These are phyloP conservation scores for Phalaenopsis equestris DNA, from an alignment of 106 monocot genomes.

Conservation along the genomic window DNA sequence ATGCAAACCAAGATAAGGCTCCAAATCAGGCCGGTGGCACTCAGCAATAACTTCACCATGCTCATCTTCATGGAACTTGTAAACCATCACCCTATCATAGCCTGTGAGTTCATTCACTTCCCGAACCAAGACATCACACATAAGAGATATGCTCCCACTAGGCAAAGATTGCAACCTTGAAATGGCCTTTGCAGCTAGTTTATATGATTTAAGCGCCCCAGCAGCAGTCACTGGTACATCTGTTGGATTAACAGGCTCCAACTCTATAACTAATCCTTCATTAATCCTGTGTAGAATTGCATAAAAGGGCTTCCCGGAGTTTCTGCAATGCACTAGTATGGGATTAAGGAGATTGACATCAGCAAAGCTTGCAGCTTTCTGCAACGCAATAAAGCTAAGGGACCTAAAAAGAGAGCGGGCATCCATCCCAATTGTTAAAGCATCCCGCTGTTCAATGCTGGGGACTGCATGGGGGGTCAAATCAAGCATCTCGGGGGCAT, in stretches of 20 bases:
- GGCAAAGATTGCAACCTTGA: conserved; percentile 75
- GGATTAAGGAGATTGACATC: conserved; percentile 77
- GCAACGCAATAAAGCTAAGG: conserved; percentile 42
- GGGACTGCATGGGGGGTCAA: conserved; percentile 75
- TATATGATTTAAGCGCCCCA: conserved; percentile 75
- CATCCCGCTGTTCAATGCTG: conserved; percentile 63
- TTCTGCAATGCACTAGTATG: conserved; percentile 64
- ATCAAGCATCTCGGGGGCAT: conserved; percentile 83
- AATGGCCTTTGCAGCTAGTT: conserved; percentile 78
- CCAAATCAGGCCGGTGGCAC: conserved; percentile 49
- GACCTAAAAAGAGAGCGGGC: conserved; percentile 50
- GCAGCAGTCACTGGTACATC: conserved; percentile 68
- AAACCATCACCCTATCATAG: conserved; percentile 87
- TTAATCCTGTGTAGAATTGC: conserved; percentile 67
- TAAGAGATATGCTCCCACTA: conserved; percentile 57
- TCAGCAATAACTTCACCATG: conserved; percentile 91
- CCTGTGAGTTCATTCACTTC: conserved; percentile 74
- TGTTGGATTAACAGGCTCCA: conserved; percentile 78
- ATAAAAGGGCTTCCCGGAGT: conserved; percentile 81
- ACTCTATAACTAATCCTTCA: conserved; percentile 70
- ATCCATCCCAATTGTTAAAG: conserved; percentile 54
- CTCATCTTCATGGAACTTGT: conserved; percentile 93
- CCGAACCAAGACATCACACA: conserved; percentile 74
- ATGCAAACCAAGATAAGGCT: conserved; percentile 83
- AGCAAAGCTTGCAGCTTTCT: conserved; percentile 59